A percentile compares a stretch with the other conserved stretches of the same genome.
Evolutionary conservation across 139 green algal genomes (phyloP).

Genomic region (Micractinium conductrix): DNA sequence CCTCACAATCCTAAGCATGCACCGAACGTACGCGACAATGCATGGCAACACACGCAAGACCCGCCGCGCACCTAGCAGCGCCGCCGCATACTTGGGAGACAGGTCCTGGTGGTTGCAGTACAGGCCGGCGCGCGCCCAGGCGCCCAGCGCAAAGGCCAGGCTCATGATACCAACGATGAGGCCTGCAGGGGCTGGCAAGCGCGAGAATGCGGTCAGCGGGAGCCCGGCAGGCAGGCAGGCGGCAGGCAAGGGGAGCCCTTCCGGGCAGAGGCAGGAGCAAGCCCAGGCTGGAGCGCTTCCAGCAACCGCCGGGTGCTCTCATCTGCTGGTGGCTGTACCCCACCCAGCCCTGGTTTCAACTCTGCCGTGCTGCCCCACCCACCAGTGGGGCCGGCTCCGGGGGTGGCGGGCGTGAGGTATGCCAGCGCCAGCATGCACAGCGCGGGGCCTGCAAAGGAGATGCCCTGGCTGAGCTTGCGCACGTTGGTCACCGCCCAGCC

Average conservation of each 20-base stretch:
- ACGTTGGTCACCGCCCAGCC: constrained; percentile 70
- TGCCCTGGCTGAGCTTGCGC: constrained; percentile 77
- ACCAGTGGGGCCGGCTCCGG: constrained; percentile 35
- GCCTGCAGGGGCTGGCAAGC: constrained; percentile 17
- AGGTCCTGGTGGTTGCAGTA: constrained; percentile 93
- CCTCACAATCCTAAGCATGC: neutral
- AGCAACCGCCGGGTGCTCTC: too few relatives aligned
- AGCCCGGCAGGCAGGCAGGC: too few relatives aligned
- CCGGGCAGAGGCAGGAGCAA: too few relatives aligned
- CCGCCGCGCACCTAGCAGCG: constrained; percentile 61
- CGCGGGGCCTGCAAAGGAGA: constrained; percentile 80
- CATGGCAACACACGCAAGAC: neutral
- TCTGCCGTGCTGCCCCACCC: too few relatives aligned
- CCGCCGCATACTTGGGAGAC: constrained; percentile 79
- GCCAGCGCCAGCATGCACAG: constrained; percentile 69
- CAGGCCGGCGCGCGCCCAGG: constrained; percentile 73
- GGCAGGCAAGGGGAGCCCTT: too few relatives aligned
- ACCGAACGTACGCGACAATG: neutral
- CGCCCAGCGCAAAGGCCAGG: constrained; percentile 67
- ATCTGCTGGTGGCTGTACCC: too few relatives aligned
- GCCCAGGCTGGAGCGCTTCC: too few relatives aligned
- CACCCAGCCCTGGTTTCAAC: too few relatives aligned
- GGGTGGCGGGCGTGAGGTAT: constrained; percentile 48
- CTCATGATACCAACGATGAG: constrained; percentile 61
- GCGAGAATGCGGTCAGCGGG: too few relatives aligned